phyloP scores from a whole-genome alignment of 495 filamentous ascomycete species.

The Articulospora tetracladia region DNA sequence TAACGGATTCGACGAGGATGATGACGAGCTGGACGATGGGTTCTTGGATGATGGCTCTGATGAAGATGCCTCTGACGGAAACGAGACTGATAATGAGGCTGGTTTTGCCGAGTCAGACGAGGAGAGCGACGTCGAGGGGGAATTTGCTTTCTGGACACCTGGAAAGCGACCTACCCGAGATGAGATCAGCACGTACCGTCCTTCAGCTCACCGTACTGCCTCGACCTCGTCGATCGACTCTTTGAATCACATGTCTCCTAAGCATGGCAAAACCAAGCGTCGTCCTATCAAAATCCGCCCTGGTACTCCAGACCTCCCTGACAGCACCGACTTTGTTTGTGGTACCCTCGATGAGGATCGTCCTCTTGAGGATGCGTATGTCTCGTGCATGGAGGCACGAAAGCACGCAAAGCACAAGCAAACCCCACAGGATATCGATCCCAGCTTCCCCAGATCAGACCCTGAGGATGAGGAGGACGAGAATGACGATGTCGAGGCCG shows the following conservation, averaged over 20 bases:
- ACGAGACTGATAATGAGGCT: conserved; percentile 93
- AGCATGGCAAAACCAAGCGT: conserved; percentile 26
- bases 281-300: conserved; percentile 60
- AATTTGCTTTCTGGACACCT: conserved; percentile 72
- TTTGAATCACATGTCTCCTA: conserved; percentile 35
- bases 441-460: conserved; percentile 92
- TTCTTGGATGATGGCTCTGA: conserved; percentile 50
- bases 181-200: conserved; percentile 33
- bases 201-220: conserved; percentile 40
- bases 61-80: conserved; percentile 67
- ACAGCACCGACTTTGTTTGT: conserved; percentile 97
- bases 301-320: conserved; percentile 79
- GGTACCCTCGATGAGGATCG: conserved; percentile 95
- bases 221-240: conserved; percentile 67
- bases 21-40: conserved; percentile 50
- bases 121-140: conserved; percentile 68
- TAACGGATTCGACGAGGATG: conserved; percentile 34
- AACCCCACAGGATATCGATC: conserved; percentile 94
- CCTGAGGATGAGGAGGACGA: conserved; percentile 74
- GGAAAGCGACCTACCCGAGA: conserved; percentile 10
- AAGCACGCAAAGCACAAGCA: conserved; percentile 71
- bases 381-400: conserved; percentile 77
- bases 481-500: conserved; percentile 51
- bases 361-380: conserved; percentile 87
- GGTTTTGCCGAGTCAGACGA: conserved; percentile 91